Percentiles rank a stretch among this genome's conserved stretches.
phyloP scores from a whole-genome alignment of 805 yeast genomes.

The Brettanomyces custersianus region DNA sequence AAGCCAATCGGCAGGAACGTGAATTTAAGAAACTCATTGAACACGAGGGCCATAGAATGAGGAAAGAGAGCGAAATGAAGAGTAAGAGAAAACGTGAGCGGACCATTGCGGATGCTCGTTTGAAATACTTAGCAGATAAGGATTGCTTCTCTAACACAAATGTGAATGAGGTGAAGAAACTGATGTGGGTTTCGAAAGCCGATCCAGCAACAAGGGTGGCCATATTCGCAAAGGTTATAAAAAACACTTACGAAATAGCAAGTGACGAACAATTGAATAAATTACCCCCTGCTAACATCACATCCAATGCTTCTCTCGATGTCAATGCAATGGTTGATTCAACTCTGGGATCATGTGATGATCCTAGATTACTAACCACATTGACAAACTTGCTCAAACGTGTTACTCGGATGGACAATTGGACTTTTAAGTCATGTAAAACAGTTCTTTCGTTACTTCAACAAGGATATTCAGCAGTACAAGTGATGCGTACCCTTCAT shows the following conservation, averaged over 20 bases:
- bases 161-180: slow-evolving; percentile 25
- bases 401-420: slow-evolving; percentile 10
- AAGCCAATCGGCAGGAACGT: slow-evolving; percentile 45
- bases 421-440: slow-evolving; percentile 13
- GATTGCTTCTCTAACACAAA: slow-evolving; percentile 20
- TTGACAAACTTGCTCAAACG: slow-evolving; percentile 11
- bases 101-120: slow-evolving; percentile 26
- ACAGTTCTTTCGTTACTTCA: slow-evolving; percentile 8
- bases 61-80: slow-evolving; percentile 22
- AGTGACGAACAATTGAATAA: slow-evolving; percentile 4
- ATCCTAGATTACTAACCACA: slow-evolving; percentile 14
- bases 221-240: slow-evolving; percentile 13
- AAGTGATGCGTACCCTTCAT: slow-evolving; percentile 14
- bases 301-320: not conserved
- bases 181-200: slow-evolving; percentile 23
- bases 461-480: slow-evolving; percentile 9
- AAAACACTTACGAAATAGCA: slow-evolving; percentile 5
- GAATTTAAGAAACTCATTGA: slow-evolving; percentile 36
- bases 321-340: slow-evolving; percentile 12
- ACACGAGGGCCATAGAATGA: slow-evolving; percentile 22
- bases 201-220: slow-evolving; percentile 13
- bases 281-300: slow-evolving; percentile 7
- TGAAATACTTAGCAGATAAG: slow-evolving; percentile 21
- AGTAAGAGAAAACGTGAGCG: slow-evolving; percentile 25
- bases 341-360: slow-evolving; percentile 12